These are phyloP conservation scores for Trichophyton equinum DNA, from an alignment of 2,329 filamentous ascomycete genomes.

Conservation along the genomic window DNA sequence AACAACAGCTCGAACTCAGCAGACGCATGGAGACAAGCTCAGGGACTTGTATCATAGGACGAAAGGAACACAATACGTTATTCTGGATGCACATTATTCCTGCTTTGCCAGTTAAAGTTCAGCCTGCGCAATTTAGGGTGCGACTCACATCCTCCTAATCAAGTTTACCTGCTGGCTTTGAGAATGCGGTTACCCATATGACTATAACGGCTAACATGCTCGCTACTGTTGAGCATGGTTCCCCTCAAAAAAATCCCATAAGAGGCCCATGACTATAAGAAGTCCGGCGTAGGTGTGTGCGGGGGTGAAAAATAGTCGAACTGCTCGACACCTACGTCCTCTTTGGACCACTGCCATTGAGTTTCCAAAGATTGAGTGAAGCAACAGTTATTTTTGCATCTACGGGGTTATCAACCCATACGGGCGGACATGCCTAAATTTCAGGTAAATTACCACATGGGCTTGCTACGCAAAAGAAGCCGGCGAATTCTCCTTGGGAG, in stretches of 20 bases:
- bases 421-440: not conserved
- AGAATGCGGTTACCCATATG: not conserved
- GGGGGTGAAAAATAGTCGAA: not conserved
- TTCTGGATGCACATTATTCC: no score
- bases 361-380: not conserved
- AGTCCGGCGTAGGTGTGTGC: not conserved
- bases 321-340: not conserved
- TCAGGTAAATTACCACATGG: not conserved
- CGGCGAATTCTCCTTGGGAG: not conserved
- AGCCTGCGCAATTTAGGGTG: no score
- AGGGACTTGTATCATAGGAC: no score
- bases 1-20: no score
- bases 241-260: not conserved
- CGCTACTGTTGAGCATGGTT: not conserved
- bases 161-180: not conserved
- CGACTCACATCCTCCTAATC: not conserved
- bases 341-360: not conserved
- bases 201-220: not conserved
- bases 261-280: not conserved
- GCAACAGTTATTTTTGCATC: not conserved
- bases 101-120: no score
- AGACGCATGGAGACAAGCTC: no score
- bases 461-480: not conserved
- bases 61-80: no score
- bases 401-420: not conserved